Evolutionary conservation across 495 filamentous ascomycete species (phyloP), one percentile per base, ranked within the genome.

Genomic region (Penicillium herquei): DNA sequence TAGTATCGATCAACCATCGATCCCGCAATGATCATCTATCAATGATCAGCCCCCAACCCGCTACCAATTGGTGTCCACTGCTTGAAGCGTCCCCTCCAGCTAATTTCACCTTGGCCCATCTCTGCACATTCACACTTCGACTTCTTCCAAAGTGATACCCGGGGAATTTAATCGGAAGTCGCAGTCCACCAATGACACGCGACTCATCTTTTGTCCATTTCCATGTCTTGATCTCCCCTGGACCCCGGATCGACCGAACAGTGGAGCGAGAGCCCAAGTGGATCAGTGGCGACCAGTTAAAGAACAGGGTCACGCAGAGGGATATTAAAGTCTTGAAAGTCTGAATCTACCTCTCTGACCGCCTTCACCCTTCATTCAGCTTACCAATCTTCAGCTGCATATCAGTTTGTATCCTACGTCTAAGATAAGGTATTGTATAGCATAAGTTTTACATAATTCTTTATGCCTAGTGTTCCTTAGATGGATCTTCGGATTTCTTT

Each of bases 181-280:
- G 32, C 30, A 57, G 39, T 46, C 65, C 59, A 32, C 65, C 62
- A 67, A 67, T 67, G 37, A 42, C 16, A 42, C 7, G 21, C 18
- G 33, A 46, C 13, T 14, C 33, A 17, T 12, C 1, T 39, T 10
- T 7, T 35, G 39, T 14, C 16, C 3, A 11, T 43, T 35, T 3
- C 45, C 47, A 39, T 6, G 11, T 32, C 14, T 40, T 21, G 7
- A 17, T 21, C 18, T 40, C 31, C 52, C 39, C 42, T 49, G 57
- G 58, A 67, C 62, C 65, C 65, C 65, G 57, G 65, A 67, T 67
- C 65, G 65, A 60, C 62, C 54, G 61, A 61, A 62, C 53, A 11
- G 64, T 64, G 61, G 62, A 62, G 58, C 48, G 34, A 34, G n/a
- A 33, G 44, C 16, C 31, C 30, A 56, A 44, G 52, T 59, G 54